phyloP scores from a whole-genome alignment of 257 asterid species.

The Solanum bulbocastanum region DNA sequence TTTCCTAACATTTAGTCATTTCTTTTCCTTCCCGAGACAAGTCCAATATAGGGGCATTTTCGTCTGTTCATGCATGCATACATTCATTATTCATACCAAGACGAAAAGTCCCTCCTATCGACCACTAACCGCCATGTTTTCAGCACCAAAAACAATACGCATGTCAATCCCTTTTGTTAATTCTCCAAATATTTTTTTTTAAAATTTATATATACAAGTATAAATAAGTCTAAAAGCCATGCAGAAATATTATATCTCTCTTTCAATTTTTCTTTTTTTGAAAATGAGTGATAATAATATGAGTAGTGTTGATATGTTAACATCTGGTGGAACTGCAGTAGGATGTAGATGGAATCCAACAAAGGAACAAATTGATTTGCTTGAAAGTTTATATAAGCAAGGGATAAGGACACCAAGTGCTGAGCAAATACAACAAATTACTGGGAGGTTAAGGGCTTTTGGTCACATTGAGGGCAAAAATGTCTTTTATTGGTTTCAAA shows the following conservation, averaged over 20 bases:
- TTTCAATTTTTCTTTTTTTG: neutral
- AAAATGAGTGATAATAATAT: conserved; percentile 30
- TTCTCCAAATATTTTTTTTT: neutral
- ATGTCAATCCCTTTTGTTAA: conserved; percentile 26
- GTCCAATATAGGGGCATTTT: conserved; percentile 33
- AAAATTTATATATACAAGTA: neutral
- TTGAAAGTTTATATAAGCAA: conserved; percentile 58
- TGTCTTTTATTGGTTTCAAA: conserved; percentile 90
- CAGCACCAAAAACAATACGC: conserved; percentile 90
- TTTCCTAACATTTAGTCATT: neutral
- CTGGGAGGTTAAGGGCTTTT: conserved; percentile 37
- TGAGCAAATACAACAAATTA: conserved; percentile 71
- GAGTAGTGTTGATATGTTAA: neutral
- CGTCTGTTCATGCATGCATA: conserved; percentile 38
- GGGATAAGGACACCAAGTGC: conserved; percentile 81
- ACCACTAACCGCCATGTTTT: conserved; percentile 80
- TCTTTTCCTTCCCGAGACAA: conserved; percentile 65
- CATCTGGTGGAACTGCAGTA: conserved; percentile 14
- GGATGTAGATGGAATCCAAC: conserved; percentile 86
- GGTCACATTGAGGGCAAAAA: conserved; percentile 87
- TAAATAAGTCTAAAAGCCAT: neutral
- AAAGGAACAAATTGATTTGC: conserved; percentile 72
- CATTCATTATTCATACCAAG: neutral
- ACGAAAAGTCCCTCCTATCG: conserved; percentile 19
- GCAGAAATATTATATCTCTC: neutral